Percentiles rank a stretch among this genome's conserved stretches.
Evolutionary conservation across 805 yeast species (phyloP).

Genomic region (Yamadazyma philogaea): DNA sequence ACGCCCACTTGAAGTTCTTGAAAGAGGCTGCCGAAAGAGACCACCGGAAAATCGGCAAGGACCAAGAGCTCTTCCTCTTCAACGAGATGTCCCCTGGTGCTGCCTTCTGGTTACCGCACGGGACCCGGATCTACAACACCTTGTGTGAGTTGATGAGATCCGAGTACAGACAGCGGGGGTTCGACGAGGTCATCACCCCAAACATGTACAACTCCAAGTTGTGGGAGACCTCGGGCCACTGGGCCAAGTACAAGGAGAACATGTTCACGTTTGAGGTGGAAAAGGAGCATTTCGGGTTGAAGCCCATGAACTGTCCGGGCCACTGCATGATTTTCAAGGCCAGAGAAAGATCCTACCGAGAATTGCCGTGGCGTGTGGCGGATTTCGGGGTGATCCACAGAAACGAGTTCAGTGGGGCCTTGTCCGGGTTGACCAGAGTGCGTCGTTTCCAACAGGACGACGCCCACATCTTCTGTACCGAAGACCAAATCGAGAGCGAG

Average conservation of each 20-base stretch:
- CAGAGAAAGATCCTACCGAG: slow-evolving; percentile 93
- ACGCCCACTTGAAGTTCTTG: slow-evolving; percentile 88
- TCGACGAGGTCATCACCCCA: slow-evolving; percentile 98
- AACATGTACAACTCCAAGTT: slow-evolving; percentile 96
- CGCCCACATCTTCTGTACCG: slow-evolving; percentile 95
- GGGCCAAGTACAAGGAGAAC: slow-evolving; percentile 96
- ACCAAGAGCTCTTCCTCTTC: slow-evolving; percentile 93
- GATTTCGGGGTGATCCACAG: slow-evolving; percentile 97
- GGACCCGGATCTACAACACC: slow-evolving; percentile 93
- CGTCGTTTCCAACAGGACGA: slow-evolving; percentile 99
- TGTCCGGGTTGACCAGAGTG: slow-evolving; percentile 88
- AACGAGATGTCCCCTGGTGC: slow-evolving; percentile 97
- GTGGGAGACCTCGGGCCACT: slow-evolving; percentile 99
- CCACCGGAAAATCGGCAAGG: slow-evolving; percentile 94
- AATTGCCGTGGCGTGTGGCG: slow-evolving; percentile 98
- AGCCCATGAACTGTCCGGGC: slow-evolving; percentile 92
- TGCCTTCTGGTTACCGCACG: slow-evolving; percentile 98
- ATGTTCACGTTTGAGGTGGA: slow-evolving; percentile 97
- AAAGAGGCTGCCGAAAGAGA: slow-evolving; percentile 96
- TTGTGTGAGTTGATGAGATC: slow-evolving; percentile 73
- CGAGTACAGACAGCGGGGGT: slow-evolving; percentile 91
- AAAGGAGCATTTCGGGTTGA: slow-evolving; percentile 90
- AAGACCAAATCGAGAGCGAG: slow-evolving; percentile 85
- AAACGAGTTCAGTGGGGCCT: slow-evolving; percentile 94
- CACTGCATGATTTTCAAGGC: slow-evolving; percentile 91